Evolutionary conservation across 495 filamentous ascomycete genomes (phyloP), one percentile per base, ranked within the genome.

Genomic region (Bombardia bombarda): DNA sequence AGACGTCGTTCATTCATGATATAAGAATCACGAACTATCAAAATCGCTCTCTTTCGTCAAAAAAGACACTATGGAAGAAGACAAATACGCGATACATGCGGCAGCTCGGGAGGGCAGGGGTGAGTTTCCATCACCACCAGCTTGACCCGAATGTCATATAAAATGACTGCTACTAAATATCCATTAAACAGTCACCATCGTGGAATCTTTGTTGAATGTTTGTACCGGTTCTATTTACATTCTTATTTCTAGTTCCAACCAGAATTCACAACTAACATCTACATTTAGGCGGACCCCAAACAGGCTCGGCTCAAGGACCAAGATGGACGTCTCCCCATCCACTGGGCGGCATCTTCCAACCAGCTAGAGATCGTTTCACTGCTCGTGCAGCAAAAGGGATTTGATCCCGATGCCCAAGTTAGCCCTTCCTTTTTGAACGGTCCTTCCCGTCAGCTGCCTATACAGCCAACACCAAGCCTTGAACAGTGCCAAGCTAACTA

Each of bases 341-440:
- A 99, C 65, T 99, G 93, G 93, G 92, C 92, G 1, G 77, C 79
- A 12, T 92, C 89, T 32, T 83, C 84, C 62, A 93, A 90, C 58
- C 82, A 78, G 30, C 63, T 77, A n/a, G 72, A 78, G 28, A 86
- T 95, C 40, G 81, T 85, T 18, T 69, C 84, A 49, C 57, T 90
- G 19, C 72, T 99, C 3, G 66, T 81, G 0, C 67, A 80, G 20
- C 67, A 67, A 38, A 83, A 81, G 55, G 71, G 73, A 47, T 96
- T 97, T 52, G 89, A 97, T 61, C 80, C 85, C 0, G 92, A 97
- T 65, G 84, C 83, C 30, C 80, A 88, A 62, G 86, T 88, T 55
- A 14, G 66, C 40, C n/a, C 33, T 20, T 23, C 32, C 34, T 31
- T 16, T 24, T 5, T 20, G 12, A 25, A 7, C 1, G n/a, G n/a